phyloP scores from a whole-genome alignment of 257 asterid genomes.

The Penstemon eatonii region DNA sequence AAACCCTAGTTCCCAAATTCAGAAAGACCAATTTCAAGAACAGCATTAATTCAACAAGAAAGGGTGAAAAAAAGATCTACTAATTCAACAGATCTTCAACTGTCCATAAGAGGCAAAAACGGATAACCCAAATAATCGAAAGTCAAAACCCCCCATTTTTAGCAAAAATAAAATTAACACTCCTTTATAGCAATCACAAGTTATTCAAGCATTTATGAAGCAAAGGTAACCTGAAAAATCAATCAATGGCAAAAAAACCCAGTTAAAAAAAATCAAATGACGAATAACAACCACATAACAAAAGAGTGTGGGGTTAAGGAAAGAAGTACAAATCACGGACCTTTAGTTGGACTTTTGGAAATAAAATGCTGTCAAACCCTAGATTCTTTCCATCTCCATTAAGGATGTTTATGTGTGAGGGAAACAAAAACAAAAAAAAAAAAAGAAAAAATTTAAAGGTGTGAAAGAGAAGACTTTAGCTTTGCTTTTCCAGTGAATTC shows the following conservation, averaged over 20 bases:
- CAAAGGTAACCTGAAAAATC: not conserved
- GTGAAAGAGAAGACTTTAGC: conserved; percentile 71
- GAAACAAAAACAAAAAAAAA: not conserved
- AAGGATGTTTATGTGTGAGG: no score
- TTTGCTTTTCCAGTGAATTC: conserved; percentile 31
- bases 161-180: conserved; percentile 21
- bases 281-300: not conserved
- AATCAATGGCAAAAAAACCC: not conserved
- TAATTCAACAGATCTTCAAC: conserved; percentile 39
- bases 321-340: conserved; percentile 31
- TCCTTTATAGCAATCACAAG: conserved; percentile 22
- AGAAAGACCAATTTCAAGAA: conserved; percentile 15
- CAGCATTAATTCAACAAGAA: not conserved
- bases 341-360: conserved; percentile 38
- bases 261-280: conserved; percentile 12
- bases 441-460: conserved; percentile 49
- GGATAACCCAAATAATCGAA: conserved; percentile 9
- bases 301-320: no score
- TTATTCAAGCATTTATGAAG: conserved; percentile 19
- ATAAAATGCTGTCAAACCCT: conserved; percentile 48
- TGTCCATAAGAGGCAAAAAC: not conserved
- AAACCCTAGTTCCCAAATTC: conserved; percentile 42
- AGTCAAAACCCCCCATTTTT: conserved; percentile 23
- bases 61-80: not conserved
- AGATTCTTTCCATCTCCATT: conserved; percentile 45